Evolutionary conservation across 73 alveolate species (phyloP).

Genomic region (Uronychia binucleata): DNA sequence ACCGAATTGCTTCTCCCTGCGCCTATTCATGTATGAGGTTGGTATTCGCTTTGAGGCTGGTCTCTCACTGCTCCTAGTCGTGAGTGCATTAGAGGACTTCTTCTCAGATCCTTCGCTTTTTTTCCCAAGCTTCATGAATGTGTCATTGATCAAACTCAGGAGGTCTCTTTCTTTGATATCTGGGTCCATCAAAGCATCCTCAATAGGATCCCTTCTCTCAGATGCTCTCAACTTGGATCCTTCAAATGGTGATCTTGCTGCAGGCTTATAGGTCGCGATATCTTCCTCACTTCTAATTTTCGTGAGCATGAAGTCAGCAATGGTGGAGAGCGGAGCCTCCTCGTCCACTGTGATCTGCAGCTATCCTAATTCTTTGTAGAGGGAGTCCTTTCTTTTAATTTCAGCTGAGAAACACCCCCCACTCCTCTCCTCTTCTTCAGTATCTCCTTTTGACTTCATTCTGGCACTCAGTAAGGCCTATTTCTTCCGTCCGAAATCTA

Average conservation of each 20-base stretch:
- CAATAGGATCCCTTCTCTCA: not conserved
- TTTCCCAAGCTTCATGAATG: not conserved
- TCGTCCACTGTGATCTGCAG: not conserved
- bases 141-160: not conserved
- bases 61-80: no score
- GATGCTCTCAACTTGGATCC: not conserved
- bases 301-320: not conserved
- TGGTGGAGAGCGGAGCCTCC: not conserved
- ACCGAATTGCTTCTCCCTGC: not conserved
- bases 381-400: not conserved
- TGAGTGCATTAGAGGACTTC: no score
- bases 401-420: not conserved
- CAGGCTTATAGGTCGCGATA: not conserved
- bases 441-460: not conserved
- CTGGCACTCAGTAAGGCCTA: not conserved
- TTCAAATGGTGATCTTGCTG: not conserved
- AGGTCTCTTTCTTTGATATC: not conserved
- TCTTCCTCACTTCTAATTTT: not conserved
- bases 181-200: not conserved
- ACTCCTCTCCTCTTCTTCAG: not conserved
- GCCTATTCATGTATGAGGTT: no score
- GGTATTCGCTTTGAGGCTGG: no score
- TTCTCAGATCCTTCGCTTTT: no score
- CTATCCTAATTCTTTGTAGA: not conserved
- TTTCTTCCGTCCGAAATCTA: not conserved